phyloP scores from a whole-genome alignment of 768 basidiomycete genomes.

The Artomyces pyxidatus region DNA sequence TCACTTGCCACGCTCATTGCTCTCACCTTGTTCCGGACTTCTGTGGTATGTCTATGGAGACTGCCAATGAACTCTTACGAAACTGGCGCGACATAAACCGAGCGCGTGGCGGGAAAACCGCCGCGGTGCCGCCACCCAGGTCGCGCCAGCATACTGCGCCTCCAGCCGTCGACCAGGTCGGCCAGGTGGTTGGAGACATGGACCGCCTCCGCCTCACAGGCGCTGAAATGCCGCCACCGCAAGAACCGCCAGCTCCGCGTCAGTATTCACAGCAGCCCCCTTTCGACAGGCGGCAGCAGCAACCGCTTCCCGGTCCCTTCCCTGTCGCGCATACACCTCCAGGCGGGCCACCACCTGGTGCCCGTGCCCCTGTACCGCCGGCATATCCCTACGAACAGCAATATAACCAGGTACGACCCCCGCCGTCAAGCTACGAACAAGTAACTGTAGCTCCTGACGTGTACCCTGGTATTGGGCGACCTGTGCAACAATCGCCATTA shows the following conservation, averaged over 20 bases:
- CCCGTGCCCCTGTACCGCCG: constrained; percentile 27
- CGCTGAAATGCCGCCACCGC: constrained; percentile 16
- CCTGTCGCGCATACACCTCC: constrained; percentile 18
- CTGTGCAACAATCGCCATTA: constrained; percentile 2
- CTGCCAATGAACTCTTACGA: constrained; percentile 85
- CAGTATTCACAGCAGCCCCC: constrained; percentile 15
- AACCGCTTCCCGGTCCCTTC: constrained; percentile 15
- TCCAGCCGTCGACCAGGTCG: constrained; percentile 21
- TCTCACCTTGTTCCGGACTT: constrained; percentile 98
- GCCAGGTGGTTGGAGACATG: constrained; percentile 18
- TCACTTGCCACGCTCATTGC: constrained; percentile 96
- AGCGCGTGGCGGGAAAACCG: constrained; percentile 41
- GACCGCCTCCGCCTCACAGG: constrained; percentile 18
- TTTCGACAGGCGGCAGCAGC: constrained; percentile 15
- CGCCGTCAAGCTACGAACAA: constrained; percentile 12
- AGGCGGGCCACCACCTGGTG: constrained; percentile 29
- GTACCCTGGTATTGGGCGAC: constrained; percentile 3
- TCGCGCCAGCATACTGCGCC: constrained; percentile 24
- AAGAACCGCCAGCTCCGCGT: constrained; percentile 18
- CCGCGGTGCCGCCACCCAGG: constrained; percentile 28
- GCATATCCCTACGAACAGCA: constrained; percentile 28
- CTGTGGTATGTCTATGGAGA: constrained; percentile 99
- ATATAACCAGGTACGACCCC: constrained; percentile 16
- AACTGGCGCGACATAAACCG: constrained; percentile 90
- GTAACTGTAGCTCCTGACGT: constrained; percentile 3